A percentile compares a stretch with the other conserved stretches of the same genome.
Evolutionary conservation across 1,139 yeast genomes (phyloP).

Genomic region (Yamadazyma diospyri): DNA sequence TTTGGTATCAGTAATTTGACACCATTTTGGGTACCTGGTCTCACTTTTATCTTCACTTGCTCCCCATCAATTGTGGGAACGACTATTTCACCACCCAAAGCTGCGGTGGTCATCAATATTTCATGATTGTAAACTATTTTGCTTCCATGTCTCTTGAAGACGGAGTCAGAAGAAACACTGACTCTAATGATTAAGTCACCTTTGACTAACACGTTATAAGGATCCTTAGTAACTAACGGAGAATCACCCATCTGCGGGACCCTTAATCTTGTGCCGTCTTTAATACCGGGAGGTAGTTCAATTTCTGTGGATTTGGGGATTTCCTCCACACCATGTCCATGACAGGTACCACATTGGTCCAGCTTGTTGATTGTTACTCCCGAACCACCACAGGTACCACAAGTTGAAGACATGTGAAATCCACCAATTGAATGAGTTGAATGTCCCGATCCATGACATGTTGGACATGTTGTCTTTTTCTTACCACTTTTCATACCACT

Average conservation of each 20-base stretch:
- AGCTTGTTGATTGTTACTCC: conserved; percentile 72
- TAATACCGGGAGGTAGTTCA: conserved; percentile 85
- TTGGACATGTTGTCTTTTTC: conserved; percentile 71
- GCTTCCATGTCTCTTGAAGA: conserved; percentile 62
- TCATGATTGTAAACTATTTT: conserved; percentile 62
- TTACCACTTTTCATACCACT: conserved; percentile 79
- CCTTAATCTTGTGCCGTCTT: conserved; percentile 81
- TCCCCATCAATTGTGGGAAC: conserved; percentile 86
- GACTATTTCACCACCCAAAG: conserved; percentile 85
- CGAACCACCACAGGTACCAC: conserved; percentile 81
- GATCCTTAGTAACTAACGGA: conserved; percentile 66
- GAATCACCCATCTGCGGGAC: conserved; percentile 91
- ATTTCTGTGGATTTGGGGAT: conserved; percentile 66
- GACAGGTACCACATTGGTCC: conserved; percentile 78
- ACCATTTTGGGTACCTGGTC: conserved; percentile 83
- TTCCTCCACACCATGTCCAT: conserved; percentile 83
- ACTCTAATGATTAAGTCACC: conserved; percentile 89
- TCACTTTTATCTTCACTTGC: conserved; percentile 71
- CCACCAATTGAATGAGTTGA: conserved; percentile 88
- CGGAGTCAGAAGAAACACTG: conserved; percentile 69
- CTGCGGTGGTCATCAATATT: conserved; percentile 93
- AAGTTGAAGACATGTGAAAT: conserved; percentile 94
- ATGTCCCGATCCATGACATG: conserved; percentile 94
- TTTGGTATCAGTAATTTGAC: conserved; percentile 74
- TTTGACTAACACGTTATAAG: conserved; percentile 59